Evolutionary conservation across 768 basidiomycete species (phyloP).

Genomic region (Tulasnella calospora): DNA sequence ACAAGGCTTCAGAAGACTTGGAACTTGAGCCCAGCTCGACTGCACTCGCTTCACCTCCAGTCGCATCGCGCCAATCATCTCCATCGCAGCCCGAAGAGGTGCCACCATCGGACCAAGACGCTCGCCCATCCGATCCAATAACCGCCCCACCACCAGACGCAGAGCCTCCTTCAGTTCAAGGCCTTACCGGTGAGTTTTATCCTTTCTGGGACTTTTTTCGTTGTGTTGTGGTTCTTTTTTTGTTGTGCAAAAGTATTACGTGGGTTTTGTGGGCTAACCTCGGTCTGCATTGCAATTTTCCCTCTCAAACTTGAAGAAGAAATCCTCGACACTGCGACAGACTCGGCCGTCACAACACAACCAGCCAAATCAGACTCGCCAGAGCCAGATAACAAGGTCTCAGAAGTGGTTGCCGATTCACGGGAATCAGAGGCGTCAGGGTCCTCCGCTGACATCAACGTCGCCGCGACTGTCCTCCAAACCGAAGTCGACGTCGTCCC

Average conservation of each 20-base stretch:
- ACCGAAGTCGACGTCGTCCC: not conserved
- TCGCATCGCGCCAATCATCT: slow-evolving; percentile 1
- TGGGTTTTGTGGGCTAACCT: slow-evolving; percentile 15
- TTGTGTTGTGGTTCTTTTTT: not conserved
- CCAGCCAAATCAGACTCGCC: not conserved
- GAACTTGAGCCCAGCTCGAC: not conserved
- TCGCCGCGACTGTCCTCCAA: not conserved
- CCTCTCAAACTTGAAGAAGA: slow-evolving; percentile 2
- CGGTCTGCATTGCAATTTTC: slow-evolving; percentile 17
- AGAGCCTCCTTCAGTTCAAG: not conserved
- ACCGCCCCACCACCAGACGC: not conserved
- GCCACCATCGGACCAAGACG: slow-evolving; percentile 3
- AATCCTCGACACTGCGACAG: not conserved
- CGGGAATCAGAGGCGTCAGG: slow-evolving; percentile 2
- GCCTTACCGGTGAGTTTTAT: not conserved
- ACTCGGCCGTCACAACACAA: not conserved
- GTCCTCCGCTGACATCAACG: slow-evolving; percentile 11
- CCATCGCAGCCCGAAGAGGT: slow-evolving; percentile 4
- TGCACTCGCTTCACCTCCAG: not conserved
- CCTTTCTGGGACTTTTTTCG: not conserved
- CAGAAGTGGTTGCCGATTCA: not conserved
- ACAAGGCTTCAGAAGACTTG: not conserved
- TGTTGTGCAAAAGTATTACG: slow-evolving; percentile 3
- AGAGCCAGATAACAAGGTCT: not conserved
- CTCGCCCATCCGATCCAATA: not conserved